A percentile compares a stretch with the other conserved stretches of the same genome.
phyloP scores from a whole-genome alignment of 2,329 filamentous ascomycete genomes.

The Ceratocystis destructans region DNA sequence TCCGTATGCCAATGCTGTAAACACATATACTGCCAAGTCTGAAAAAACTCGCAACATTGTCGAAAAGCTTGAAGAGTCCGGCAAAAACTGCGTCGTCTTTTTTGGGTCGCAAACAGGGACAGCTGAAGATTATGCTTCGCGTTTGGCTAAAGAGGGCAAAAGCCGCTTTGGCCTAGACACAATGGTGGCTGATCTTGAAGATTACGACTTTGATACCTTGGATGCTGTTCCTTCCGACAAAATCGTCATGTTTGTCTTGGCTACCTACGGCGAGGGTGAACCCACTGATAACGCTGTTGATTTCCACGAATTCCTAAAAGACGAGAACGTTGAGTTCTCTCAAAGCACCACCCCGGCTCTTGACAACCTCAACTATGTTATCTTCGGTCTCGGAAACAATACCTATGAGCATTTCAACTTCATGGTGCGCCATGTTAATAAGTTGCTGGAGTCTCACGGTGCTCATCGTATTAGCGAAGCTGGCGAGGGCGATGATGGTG shows the following conservation, averaged over 20 bases:
- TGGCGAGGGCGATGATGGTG: constrained; percentile 93
- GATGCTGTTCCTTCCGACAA: constrained; percentile 82
- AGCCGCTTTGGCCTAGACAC: constrained; percentile 92
- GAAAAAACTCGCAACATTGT: constrained; percentile 84
- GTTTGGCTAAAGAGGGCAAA: constrained; percentile 92
- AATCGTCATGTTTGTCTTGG: constrained; percentile 85
- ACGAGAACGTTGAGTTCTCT: constrained; percentile 69
- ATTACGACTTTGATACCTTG: constrained; percentile 92
- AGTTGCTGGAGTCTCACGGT: constrained; percentile 66
- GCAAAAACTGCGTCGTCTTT: constrained; percentile 97
- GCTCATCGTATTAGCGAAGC: constrained; percentile 72
- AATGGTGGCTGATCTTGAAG: constrained; percentile 95
- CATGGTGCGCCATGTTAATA: constrained; percentile 87
- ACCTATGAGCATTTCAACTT: constrained; percentile 99
- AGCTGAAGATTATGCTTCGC: constrained; percentile 92
- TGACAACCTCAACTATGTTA: constrained; percentile 75
- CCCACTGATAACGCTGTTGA: constrained; percentile 98
- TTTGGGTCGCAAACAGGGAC: constrained; percentile 98
- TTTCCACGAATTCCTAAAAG: constrained; percentile 90
- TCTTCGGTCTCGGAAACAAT: constrained; percentile 96
- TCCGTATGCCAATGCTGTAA: constrained; percentile 65
- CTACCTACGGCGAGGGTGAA: constrained; percentile 96
- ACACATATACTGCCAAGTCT: constrained; percentile 55
- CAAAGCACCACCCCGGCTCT: constrained; percentile 61
- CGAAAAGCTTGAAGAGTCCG: constrained; percentile 88